A percentile compares a stretch with the other conserved stretches of the same genome.
Evolutionary conservation across 192 early-diverging fungal species (phyloP).

Genomic region (Haplosporangium gracile): DNA sequence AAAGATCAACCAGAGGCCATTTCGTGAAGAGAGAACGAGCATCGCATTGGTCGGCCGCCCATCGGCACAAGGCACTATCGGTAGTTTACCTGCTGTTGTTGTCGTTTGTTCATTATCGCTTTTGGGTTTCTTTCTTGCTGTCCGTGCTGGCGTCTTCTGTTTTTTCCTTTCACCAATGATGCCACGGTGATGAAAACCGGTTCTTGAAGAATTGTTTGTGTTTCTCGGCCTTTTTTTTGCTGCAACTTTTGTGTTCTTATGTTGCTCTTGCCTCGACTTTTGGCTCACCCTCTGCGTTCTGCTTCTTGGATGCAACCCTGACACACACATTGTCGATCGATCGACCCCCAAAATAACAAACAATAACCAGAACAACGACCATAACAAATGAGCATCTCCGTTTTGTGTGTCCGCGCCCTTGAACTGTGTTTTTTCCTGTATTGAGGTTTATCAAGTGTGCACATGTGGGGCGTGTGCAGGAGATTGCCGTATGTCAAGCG

Average conservation of each 20-base stretch:
- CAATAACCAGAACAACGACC: background rate
- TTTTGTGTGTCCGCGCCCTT: background rate
- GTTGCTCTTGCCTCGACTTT: background rate
- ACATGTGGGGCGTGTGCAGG: background rate
- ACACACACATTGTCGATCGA: background rate
- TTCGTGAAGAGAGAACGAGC: background rate
- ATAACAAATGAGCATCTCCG: background rate
- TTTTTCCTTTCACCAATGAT: background rate
- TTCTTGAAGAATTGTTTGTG: background rate
- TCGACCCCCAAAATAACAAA: background rate
- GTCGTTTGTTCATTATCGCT: background rate
- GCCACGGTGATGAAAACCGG: background rate
- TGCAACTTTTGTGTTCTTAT: background rate
- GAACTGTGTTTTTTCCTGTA: background rate
- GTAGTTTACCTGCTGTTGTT: background rate
- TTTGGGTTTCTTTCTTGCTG: background rate
- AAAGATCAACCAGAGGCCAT: background rate
- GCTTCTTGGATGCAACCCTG: background rate
- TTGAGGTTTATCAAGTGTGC: background rate
- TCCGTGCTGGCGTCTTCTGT: background rate
- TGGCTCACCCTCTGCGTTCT: background rate
- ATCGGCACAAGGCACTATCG: background rate
- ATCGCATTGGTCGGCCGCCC: background rate
- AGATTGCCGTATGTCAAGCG: background rate
- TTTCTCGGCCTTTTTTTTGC: background rate